Evolutionary conservation across 306 rosid genomes (phyloP), one percentile per base, ranked within the genome.

Genomic region (Lathyrus aphaca): DNA sequence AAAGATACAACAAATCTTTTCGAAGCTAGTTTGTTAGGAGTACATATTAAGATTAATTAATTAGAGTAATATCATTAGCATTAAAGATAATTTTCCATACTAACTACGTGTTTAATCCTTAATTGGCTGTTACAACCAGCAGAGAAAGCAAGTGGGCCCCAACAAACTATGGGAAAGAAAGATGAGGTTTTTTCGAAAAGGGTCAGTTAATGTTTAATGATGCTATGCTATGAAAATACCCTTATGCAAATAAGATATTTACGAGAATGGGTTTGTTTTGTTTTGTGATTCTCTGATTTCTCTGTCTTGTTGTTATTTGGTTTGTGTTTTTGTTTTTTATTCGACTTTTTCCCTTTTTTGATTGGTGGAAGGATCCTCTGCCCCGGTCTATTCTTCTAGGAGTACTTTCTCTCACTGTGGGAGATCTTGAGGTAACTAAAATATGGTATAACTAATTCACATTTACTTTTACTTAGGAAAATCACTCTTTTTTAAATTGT

Each of bases 141-240:
- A 58, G 76, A 60, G 82, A 73, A 85, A 80, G 59, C 35, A 74
- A 10, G 84, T 83, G 87, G 88, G 88, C 43, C 72, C 83, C 69
- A 12, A 11, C 10, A 60, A 40, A 56, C 73, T 76, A 14, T 46
- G 69, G 50, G 55, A 55, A 62, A 75, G 55, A 55, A 62, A 75
- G 80, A 83, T 79, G 71, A 66, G 79, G 75, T 60, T 68, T 69
- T 48, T 66, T 27, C 3, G 5, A 10, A 50, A 57, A 29, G 58
- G 9, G 44, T 39, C 54, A 30, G 59, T 35, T 18, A 68, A 68
- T 69, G 55, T 42, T 42, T 18, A 68, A 68, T 69, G 43, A 39
- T 23, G 64, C 2, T 72, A 21, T 17, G 62, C n/a, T 32, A 19
- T 18, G 30, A 23, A 53, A 78, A 62, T 79, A 78, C 83, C 89